Base-by-base conservation (phyloP, 176 grass and related monocot species). In the Saccharum spontaneum region DNA sequence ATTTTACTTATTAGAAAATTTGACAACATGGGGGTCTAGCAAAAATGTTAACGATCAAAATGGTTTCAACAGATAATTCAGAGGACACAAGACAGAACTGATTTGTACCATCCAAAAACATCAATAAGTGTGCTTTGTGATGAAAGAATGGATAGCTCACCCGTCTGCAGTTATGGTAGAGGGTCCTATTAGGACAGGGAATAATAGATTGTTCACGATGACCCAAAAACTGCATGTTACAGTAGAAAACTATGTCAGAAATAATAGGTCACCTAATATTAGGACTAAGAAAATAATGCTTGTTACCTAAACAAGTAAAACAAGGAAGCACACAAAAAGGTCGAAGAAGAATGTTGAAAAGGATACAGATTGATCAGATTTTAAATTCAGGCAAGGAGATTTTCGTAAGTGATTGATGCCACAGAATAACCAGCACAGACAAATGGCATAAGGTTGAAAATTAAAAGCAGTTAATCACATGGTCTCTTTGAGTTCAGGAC, bases 171-270 rank as follows among this genome's bases (percentile, higher is more conserved):
- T 71, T 55, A 89, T 22, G 18, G 50, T 57, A 65, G 83, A 90
- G 40, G 95, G 82, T 73, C 79, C 39, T 81, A 98, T 65, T 87
- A 81, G 80, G n/a, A 86, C 14, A 26, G 85, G 85, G 81, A 65
- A 61, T 86, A 98, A 82, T 7, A 81, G 85, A 73, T 93, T 76
- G 69, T 76, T 71, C 46, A 98, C 17, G 46, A 89, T 89, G 61
- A 90, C 75, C 91, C 92, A 98, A 84, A 98, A 98, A 80, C 93
- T 98, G 89, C 69, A 91, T 38, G 28, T 79, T 64, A 74, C 23
- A 84, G 38, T 69, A 80, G 40, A 44, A 87, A 87, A 89, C 43
- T 34, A 83, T 75, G 57, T 88, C 71, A 91, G 55, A 85, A 80
- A 76, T 46, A n/a, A 77, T 61, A 49, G 43, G 69, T 16, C n/a